Conservation (phyloP, 345 rosid species). For the Boechera divaricarpa region DNA sequence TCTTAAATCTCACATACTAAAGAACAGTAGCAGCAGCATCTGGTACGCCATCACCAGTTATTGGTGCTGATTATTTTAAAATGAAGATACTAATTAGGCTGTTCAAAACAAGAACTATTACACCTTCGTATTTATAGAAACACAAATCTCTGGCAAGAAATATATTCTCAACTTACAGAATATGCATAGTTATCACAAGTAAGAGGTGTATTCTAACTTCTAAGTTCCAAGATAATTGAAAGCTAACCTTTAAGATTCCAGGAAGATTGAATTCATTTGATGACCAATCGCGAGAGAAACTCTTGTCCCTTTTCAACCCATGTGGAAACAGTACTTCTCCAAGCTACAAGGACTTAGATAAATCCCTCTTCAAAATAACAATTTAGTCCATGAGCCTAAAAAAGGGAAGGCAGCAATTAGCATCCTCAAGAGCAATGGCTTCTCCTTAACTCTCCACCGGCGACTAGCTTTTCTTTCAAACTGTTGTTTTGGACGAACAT, state of each 20-base stretch:
- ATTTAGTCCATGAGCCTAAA: constrained; percentile 69
- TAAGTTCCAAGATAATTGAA: constrained; percentile 32
- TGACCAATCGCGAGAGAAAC: background rate
- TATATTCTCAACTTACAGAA: constrained; percentile 42
- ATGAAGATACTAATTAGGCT: constrained; percentile 9
- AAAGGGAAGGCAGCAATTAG: constrained; percentile 78
- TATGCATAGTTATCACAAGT: constrained; percentile 28
- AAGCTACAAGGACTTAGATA: constrained; percentile 10
- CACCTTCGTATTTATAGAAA: constrained; percentile 29
- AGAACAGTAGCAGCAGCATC: constrained; percentile 36
- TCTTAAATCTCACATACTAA: constrained; percentile 14
- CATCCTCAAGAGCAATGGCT: constrained; percentile 66
- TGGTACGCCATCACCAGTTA: constrained; percentile 35
- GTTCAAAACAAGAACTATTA: constrained; percentile 30
- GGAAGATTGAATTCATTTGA: constrained; percentile 24
- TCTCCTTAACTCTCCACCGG: constrained; percentile 67
- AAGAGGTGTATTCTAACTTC: constrained; percentile 13
- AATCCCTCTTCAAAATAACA: constrained; percentile 53
- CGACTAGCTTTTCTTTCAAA: constrained; percentile 52
- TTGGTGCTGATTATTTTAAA: constrained; percentile 9
- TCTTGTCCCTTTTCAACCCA: constrained; percentile 4
- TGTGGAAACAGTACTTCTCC: constrained; percentile 14
- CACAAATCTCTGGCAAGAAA: constrained; percentile 16
- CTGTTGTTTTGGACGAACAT: constrained; percentile 41
- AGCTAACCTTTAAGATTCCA: constrained; percentile 39